Evolutionary conservation across 202 grass and related monocot genomes (phyloP), one percentile per base, ranked within the genome.

Genomic region (Carex arenaria): DNA sequence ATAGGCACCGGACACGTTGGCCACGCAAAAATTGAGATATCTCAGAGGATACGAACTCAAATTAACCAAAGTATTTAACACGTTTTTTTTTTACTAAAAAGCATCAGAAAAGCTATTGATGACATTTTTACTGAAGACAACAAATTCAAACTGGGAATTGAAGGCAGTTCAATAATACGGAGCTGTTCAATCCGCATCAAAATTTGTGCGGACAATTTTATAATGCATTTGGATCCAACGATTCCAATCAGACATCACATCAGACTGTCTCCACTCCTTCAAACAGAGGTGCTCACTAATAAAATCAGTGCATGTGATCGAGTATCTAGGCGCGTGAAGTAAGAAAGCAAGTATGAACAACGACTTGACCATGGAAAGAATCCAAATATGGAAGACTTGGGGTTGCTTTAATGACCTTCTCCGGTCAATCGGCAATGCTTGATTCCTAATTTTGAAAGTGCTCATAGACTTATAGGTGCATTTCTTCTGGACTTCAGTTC

Each of bases 401-500:
- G 18, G 53, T n/a, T 61, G 13, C 7, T 43, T 80, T 55, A 20
- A 80, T 63, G 26, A 14, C 28, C 15, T 80, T 64, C 19, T 49
- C 40, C 18, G 61, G 78, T 80, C 78, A 80, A 80, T 13, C 18
- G 13, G 78, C 31, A 26, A 45, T 64, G 59, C 4, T 64, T 22
- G 10, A 38, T 62, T 78, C 73, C 36, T 22, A 38, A 13, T 26
- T 43, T 80, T 47, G n/a, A 64, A 63, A 14, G 10, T 42, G 77
- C 26, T 74, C 10, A 26, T 26, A 26, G 26, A 3, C 32, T 34
- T 4, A 47, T 14, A 28, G 38, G 64, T 80, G 78, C 7, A 80
- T 80, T 63, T 34, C 34, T 80, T 80, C 78, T 49, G 49, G 78
- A 80, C n/a, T 14, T 76, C 64, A 22, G 15, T 49, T 80, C 2